Base-by-base conservation (phyloP, 75 land plant genomes). In the Selaginella moellendorffii region DNA sequence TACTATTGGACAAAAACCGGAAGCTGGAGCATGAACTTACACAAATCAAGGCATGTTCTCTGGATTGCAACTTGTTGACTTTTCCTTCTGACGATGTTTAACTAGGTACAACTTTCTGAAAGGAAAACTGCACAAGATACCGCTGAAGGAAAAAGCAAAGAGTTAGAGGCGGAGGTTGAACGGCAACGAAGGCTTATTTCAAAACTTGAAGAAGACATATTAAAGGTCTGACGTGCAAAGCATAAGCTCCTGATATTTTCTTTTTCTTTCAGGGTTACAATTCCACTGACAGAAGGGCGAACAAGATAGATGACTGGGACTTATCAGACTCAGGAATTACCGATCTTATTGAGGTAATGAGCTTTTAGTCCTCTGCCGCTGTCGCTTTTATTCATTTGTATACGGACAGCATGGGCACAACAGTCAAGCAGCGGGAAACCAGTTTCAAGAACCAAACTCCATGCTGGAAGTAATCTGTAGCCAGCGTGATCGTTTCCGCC, bases 1-100 rank as follows among this genome's bases (percentile, higher is more conserved):
- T 93, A 63, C 76, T 93, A 52, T 90, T 93, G 52, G 98, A 93
- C 54, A 93, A 93, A 69, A 93, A 93, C 53, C 71, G 87, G 30
- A 93, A 88, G 76, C 85, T 93, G 90, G 98, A 93, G 69, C 98
- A 93, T 73, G 96, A 89, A 54, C 77, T 85, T 29, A 93, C 98
- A 53, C 90, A 88, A 65, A 69, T 93, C 67, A 93, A 93, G 98
- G 98, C 83, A 26, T 14, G 46, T 36, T 36, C 10, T 36, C 14
- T 36, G 46, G 5, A 36, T 36, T 5, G 14, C 46, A 14, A 36
- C 5, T 36, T 5, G 14, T 14, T 36, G 14, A 36, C 14, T 14
- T 36, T 36, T 5, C 14, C 10, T 14, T 36, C 46, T 36, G 46
- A 14, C 46, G 14, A n/a, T 24, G 28, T 22, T 29, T 21, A 23